Percentiles rank a stretch among this genome's conserved stretches.
These are phyloP conservation scores for Fomitopsis pinicola DNA, from an alignment of 1,284 basidiomycete species.

Conservation along the genomic window DNA sequence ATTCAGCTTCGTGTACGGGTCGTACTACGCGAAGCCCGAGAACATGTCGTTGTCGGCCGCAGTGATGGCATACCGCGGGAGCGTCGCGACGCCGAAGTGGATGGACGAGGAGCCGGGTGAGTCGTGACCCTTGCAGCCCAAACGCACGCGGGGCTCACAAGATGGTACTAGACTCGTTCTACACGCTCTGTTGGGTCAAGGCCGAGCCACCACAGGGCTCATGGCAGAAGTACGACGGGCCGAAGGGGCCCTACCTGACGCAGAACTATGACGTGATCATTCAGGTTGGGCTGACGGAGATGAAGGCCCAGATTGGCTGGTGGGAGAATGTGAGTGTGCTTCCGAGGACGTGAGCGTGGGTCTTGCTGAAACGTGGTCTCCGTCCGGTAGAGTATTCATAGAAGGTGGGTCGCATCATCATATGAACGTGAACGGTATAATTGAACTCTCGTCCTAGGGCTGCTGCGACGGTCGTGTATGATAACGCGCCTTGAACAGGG, in stretches of 20 bases:
- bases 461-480: too few relatives aligned
- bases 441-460: too few relatives aligned
- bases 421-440: too few relatives aligned
- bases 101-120: not conserved
- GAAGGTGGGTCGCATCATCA: too few relatives aligned
- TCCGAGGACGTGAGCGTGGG: too few relatives aligned
- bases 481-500: too few relatives aligned
- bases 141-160: not conserved
- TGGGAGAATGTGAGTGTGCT: conserved; percentile 27
- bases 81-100: not conserved
- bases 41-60: not conserved
- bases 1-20: too few relatives aligned
- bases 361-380: too few relatives aligned
- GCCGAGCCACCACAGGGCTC: conserved; percentile 36
- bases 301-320: conserved; percentile 43
- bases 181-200: conserved; percentile 37
- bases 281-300: conserved; percentile 42
- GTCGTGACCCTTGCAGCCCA: not conserved
- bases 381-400: too few relatives aligned
- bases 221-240: conserved; percentile 9
- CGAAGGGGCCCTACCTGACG: conserved; percentile 29
- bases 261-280: conserved; percentile 44
- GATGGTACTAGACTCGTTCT: conserved; percentile 32
- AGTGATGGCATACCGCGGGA: not conserved
- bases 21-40: too few relatives aligned